A percentile compares a stretch with the other conserved stretches of the same genome.
Conservation (phyloP, 345 rosid genomes). For the Corymbia maculata region DNA sequence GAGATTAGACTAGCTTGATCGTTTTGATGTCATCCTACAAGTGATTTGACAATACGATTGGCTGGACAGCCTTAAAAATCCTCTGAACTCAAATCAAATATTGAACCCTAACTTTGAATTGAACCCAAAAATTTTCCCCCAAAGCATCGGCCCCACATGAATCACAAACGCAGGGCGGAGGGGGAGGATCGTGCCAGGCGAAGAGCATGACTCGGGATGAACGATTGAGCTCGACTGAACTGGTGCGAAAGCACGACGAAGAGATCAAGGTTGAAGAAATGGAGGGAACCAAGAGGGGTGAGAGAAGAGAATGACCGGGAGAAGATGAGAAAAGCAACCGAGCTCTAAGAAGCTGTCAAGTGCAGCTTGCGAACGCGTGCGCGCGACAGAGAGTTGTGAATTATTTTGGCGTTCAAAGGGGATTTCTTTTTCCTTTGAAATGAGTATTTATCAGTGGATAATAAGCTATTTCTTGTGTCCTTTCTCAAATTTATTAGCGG, state of each 20-base stretch:
- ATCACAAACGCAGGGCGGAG: background rate
- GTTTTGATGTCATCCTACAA: constrained; percentile 59
- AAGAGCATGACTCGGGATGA: background rate
- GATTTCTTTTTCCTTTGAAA: background rate
- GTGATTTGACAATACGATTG: constrained; percentile 61
- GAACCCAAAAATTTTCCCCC: background rate
- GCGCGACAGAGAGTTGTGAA: background rate
- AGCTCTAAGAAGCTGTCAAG: background rate
- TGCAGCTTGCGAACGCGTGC: background rate
- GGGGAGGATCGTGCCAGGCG: background rate
- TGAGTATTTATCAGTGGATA: background rate
- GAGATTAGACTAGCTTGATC: constrained; percentile 61
- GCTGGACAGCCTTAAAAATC: background rate
- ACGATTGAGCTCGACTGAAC: background rate
- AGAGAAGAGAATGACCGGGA: background rate
- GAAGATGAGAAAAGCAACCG: background rate
- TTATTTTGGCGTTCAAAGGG: background rate
- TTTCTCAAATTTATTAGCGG: background rate
- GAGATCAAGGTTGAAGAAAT: background rate
- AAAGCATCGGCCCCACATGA: background rate
- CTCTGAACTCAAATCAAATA: background rate
- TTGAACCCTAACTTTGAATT: background rate
- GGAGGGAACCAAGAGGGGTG: background rate
- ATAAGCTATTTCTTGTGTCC: background rate
- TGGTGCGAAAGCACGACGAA: background rate